Evolutionary conservation across 1,284 basidiomycete genomes (phyloP).

Genomic region (Leucoagaricus sp.): DNA sequence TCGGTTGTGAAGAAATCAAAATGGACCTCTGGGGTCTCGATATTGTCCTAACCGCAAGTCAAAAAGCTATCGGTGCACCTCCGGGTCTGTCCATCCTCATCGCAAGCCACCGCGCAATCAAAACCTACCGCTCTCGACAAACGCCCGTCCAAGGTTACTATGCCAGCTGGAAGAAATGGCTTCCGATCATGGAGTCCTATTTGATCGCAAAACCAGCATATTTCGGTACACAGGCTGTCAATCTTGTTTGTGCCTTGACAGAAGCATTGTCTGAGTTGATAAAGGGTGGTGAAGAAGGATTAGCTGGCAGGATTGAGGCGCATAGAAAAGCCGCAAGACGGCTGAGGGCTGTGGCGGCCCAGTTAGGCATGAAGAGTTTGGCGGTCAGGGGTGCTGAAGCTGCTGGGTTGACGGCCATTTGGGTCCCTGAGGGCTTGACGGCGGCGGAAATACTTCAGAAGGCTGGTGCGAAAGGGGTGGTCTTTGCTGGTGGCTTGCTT

Average conservation of each 20-base stretch:
- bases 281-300: slow-evolving; percentile 11
- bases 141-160: slow-evolving; percentile 78
- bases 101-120: slow-evolving; percentile 75
- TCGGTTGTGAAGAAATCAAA: slow-evolving; percentile 88
- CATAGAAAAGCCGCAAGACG: slow-evolving; percentile 70
- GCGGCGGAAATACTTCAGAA: slow-evolving; percentile 69
- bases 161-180: slow-evolving; percentile 85
- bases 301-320: slow-evolving; percentile 7
- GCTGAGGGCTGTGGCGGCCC: slow-evolving; percentile 65
- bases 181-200: slow-evolving; percentile 86
- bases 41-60: slow-evolving; percentile 80
- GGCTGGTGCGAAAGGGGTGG: slow-evolving; percentile 64
- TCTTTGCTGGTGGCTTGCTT: slow-evolving; percentile 86
- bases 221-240: slow-evolving; percentile 89
- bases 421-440: slow-evolving; percentile 70
- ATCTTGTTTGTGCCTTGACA: slow-evolving; percentile 85
- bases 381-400: slow-evolving; percentile 62
- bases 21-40: slow-evolving; percentile 91
- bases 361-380: slow-evolving; percentile 71
- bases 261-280: slow-evolving; percentile 73
- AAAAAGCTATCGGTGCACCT: slow-evolving; percentile 90
- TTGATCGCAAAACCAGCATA: slow-evolving; percentile 67
- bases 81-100: slow-evolving; percentile 84
- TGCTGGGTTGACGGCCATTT: slow-evolving; percentile 85
- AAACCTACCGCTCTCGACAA: slow-evolving; percentile 68